These are phyloP conservation scores for Ganoderma boninense DNA, from an alignment of 1,284 basidiomycete genomes.

Conservation along the genomic window DNA sequence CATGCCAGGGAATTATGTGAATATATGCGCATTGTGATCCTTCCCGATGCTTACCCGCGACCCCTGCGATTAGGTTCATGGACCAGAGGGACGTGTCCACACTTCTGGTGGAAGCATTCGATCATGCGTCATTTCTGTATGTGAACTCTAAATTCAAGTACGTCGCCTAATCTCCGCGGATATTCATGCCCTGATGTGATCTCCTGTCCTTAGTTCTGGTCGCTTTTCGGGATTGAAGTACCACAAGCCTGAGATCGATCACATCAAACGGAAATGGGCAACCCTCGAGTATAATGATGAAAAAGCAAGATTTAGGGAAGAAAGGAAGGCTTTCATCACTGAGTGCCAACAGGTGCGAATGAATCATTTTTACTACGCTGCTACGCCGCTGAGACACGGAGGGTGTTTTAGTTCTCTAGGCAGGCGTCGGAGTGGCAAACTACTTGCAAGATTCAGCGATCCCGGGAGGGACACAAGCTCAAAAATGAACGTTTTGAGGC, in stretches of 20 bases:
- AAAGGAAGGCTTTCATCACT: neutral
- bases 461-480: neutral
- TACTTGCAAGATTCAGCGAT: neutral
- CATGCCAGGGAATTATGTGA: neutral
- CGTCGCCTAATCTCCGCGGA: neutral
- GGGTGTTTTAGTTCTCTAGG: neutral
- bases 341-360: slow-evolving; percentile 6
- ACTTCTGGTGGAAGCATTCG: neutral
- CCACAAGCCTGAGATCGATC: slow-evolving; percentile 7
- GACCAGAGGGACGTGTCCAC: neutral
- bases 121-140: neutral
- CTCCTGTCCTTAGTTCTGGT: neutral
- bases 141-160: neutral
- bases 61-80: neutral
- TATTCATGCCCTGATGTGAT: neutral
- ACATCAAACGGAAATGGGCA: neutral
- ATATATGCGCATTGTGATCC: neutral
- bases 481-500: slow-evolving; percentile 10
- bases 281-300: neutral
- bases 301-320: slow-evolving; percentile 2
- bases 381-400: neutral
- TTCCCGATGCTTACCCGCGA: neutral
- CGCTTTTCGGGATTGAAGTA: too few species aligned
- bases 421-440: neutral
- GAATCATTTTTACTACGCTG: neutral